Evolutionary conservation across 1,139 yeast species (phyloP).

Genomic region (Debaryomyces sp.): DNA sequence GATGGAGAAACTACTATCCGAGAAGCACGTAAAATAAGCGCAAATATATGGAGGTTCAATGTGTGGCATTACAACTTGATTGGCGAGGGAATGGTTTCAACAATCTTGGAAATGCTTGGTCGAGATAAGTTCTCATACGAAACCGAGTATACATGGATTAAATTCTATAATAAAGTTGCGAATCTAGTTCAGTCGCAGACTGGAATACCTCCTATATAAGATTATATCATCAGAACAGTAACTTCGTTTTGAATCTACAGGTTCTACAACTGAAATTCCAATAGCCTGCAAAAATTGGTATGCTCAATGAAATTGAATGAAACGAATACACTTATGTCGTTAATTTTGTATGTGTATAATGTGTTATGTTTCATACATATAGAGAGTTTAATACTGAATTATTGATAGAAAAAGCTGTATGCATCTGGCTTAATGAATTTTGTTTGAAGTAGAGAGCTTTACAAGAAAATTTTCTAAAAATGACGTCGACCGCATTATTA

Average conservation of each 20-base stretch:
- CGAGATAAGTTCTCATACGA: neutral
- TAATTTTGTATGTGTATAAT: neutral
- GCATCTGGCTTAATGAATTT: neutral
- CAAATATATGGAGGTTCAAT: neutral
- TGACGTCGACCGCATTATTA: neutral
- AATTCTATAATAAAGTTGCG: neutral
- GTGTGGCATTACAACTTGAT: neutral
- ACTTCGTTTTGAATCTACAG: neutral
- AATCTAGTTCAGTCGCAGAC: neutral
- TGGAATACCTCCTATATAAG: too few species aligned
- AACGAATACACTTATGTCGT: neutral
- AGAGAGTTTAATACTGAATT: neutral
- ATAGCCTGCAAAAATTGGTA: too few species aligned
- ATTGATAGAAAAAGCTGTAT: neutral
- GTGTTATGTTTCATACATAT: neutral
- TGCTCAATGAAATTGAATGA: too few species aligned
- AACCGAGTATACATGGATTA: neutral
- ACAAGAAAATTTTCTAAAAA: neutral
- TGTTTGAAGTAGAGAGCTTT: neutral
- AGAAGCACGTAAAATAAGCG: neutral
- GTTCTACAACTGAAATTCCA: neutral
- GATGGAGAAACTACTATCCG: neutral
- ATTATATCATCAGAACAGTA: neutral
- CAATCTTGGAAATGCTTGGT: neutral
- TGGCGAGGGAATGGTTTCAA: neutral